Conservation (phyloP, 192 early-diverging fungal genomes). For the Backusella psychrophila region DNA sequence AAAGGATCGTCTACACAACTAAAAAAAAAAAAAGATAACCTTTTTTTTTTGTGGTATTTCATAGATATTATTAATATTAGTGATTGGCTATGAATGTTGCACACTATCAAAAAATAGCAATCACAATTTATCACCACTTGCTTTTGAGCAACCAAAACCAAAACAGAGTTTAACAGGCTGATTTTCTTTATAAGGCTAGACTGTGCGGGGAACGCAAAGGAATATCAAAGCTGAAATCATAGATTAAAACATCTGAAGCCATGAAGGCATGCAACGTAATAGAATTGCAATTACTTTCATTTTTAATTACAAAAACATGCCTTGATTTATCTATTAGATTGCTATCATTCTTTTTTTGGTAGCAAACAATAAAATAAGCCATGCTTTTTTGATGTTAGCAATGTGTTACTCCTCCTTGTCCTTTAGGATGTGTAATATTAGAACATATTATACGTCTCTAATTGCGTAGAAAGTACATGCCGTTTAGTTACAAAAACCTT, state of each 20-base stretch:
- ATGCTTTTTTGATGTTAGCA: background rate
- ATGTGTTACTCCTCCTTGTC: background rate
- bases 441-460: background rate
- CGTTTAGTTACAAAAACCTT: no score
- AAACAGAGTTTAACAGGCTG: background rate
- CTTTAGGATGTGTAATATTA: background rate
- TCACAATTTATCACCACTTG: background rate
- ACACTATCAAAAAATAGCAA: background rate
- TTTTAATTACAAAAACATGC: no score
- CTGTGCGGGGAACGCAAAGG: background rate
- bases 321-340: no score
- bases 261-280: background rate
- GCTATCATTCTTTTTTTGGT: no score
- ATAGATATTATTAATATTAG: background rate
- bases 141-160: background rate
- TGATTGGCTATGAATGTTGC: background rate
- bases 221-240: background rate
- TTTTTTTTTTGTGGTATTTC: background rate
- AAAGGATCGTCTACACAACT: background rate
- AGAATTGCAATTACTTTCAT: no score
- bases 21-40: background rate
- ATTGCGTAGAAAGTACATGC: background rate
- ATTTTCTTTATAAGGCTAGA: background rate
- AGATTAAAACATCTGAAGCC: background rate
- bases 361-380: background rate